Evolutionary conservation across 148 eudicot genomes (phyloP).

Genomic region (Heliosperma pusillum): DNA sequence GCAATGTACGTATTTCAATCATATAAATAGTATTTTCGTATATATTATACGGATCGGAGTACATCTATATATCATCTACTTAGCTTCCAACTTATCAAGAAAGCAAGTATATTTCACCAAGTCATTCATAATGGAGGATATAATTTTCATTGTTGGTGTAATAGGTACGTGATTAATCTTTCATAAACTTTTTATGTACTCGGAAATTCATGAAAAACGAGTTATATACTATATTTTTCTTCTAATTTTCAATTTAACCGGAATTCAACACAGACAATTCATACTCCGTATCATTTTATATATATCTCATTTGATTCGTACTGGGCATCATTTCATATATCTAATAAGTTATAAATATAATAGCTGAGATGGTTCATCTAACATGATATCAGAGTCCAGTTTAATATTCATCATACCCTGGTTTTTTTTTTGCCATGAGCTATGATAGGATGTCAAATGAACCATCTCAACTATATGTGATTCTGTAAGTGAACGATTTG

Average conservation of each 20-base stretch:
- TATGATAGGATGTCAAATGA: too few species aligned
- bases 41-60: neutral
- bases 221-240: too few species aligned
- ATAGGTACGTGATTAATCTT: constrained; percentile 26
- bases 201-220: neutral
- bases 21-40: constrained; percentile 1
- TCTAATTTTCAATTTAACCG: neutral
- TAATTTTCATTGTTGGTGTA: constrained; percentile 44
- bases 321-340: too few species aligned
- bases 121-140: constrained; percentile 37
- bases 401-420: too few species aligned
- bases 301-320: too few species aligned
- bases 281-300: neutral
- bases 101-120: neutral
- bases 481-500: too few species aligned
- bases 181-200: neutral
- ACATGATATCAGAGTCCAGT: too few species aligned
- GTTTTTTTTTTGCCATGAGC: too few species aligned
- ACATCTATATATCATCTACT: neutral
- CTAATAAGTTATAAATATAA: too few species aligned
- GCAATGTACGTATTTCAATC: constrained; percentile 11
- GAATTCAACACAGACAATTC: too few species aligned
- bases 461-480: too few species aligned
- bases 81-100: constrained; percentile 18
- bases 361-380: too few species aligned